Evolutionary conservation across 2,329 filamentous ascomycete species (phyloP).

Genomic region (Trichoderma endophyticum): DNA sequence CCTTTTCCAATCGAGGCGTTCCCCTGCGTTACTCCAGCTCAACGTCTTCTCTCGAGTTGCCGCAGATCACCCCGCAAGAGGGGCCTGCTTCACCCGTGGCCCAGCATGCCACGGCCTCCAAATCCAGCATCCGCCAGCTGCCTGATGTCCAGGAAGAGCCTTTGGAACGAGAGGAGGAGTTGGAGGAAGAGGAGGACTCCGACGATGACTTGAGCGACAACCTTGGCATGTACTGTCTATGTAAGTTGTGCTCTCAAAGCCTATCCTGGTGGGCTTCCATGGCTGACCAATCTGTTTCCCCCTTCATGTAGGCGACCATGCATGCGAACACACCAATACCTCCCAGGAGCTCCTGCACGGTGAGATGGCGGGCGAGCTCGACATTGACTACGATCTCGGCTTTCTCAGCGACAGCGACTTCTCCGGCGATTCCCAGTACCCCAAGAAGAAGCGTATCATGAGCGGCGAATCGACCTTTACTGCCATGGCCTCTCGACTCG

Average conservation of each 20-base stretch:
- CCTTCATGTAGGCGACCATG: slow-evolving; percentile 52
- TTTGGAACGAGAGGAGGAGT: slow-evolving; percentile 60
- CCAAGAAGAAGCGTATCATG: slow-evolving; percentile 53
- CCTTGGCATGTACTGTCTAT: slow-evolving; percentile 63
- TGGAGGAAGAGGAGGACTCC: slow-evolving; percentile 54
- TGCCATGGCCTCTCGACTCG: slow-evolving; percentile 62
- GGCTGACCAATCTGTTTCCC: slow-evolving; percentile 19
- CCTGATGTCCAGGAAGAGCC: slow-evolving; percentile 85
- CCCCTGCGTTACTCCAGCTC: slow-evolving; percentile 70
- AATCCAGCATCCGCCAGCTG: slow-evolving; percentile 63
- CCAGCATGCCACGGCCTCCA: slow-evolving; percentile 44
- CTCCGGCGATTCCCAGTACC: slow-evolving; percentile 39
- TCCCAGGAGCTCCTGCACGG: slow-evolving; percentile 38
- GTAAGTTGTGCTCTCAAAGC: slow-evolving; percentile 53
- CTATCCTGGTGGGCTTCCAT: neutral
- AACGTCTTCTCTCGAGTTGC: slow-evolving; percentile 70
- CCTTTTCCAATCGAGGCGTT: slow-evolving; percentile 58
- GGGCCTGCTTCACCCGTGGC: slow-evolving; percentile 24
- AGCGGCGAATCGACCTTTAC: slow-evolving; percentile 57
- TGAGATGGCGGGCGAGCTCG: slow-evolving; percentile 41
- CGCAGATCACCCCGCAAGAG: slow-evolving; percentile 47
- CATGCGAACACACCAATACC: slow-evolving; percentile 55
- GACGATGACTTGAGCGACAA: slow-evolving; percentile 30
- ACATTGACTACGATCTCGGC: slow-evolving; percentile 63
- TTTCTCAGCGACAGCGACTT: slow-evolving; percentile 65